phyloP scores from a whole-genome alignment of 2,329 filamentous ascomycete species.

The Fonsecaea monophora region DNA sequence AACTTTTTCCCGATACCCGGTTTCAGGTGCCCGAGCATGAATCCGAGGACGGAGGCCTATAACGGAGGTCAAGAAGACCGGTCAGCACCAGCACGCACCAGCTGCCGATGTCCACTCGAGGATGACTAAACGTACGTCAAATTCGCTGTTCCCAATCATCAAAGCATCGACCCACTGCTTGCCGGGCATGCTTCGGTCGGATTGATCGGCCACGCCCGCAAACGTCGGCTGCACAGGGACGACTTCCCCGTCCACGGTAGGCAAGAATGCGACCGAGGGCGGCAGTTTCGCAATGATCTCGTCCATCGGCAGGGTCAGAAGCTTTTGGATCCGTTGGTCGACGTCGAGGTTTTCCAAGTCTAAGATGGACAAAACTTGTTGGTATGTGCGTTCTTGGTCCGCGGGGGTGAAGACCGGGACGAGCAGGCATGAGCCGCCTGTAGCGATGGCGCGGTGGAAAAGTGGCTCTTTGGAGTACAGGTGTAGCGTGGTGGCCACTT shows the following conservation, averaged over 20 bases:
- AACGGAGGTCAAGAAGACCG: background rate
- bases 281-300: constrained; percentile 53
- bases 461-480: constrained; percentile 48
- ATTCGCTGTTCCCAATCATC: constrained; percentile 57
- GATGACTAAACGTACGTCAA: constrained; percentile 50
- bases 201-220: constrained; percentile 39
- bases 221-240: constrained; percentile 42
- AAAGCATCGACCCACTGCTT: constrained; percentile 56
- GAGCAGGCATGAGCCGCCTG: constrained; percentile 56
- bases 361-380: constrained; percentile 49
- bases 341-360: constrained; percentile 45
- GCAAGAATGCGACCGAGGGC: constrained; percentile 44
- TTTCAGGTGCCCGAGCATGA: constrained; percentile 30
- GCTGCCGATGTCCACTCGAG: background rate
- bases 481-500: constrained; percentile 45
- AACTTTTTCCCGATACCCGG: constrained; percentile 30
- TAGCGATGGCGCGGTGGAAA: constrained; percentile 51
- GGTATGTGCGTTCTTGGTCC: constrained; percentile 53
- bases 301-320: constrained; percentile 50
- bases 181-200: constrained; percentile 46
- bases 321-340: constrained; percentile 51
- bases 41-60: constrained; percentile 27
- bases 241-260: constrained; percentile 54
- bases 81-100: background rate
- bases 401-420: constrained; percentile 49